phyloP scores from a whole-genome alignment of 108 stramenopile genomes.

The Cyclotella distinguenda region DNA sequence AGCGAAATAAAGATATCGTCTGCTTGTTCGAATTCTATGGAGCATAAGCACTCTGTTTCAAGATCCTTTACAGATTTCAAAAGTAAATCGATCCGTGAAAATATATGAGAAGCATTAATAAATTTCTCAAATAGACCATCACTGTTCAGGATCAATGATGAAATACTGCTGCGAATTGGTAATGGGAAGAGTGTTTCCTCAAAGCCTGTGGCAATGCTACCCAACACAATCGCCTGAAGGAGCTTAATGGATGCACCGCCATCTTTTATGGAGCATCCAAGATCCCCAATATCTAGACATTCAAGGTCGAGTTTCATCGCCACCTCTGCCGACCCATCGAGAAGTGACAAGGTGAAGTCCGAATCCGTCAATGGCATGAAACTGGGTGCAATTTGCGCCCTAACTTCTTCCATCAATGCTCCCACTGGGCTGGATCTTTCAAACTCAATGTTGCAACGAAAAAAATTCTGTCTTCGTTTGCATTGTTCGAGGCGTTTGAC shows the following conservation, averaged over 20 bases:
- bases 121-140: background rate
- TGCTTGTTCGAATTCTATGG: slow-evolving; percentile 9
- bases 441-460: slow-evolving; percentile 20
- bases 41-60: slow-evolving; percentile 21
- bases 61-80: slow-evolving; percentile 23
- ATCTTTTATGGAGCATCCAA: slow-evolving; percentile 44
- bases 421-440: slow-evolving; percentile 27
- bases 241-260: slow-evolving; percentile 24
- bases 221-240: slow-evolving; percentile 35
- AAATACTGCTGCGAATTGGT: slow-evolving; percentile 24
- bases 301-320: slow-evolving; percentile 24
- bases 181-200: slow-evolving; percentile 9
- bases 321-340: slow-evolving; percentile 37
- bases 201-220: background rate
- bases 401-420: slow-evolving; percentile 18
- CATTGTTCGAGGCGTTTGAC: slow-evolving; percentile 12
- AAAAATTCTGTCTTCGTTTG: slow-evolving; percentile 17
- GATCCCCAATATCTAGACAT: background rate
- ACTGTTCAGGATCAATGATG: slow-evolving; percentile 9
- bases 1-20: slow-evolving; percentile 13
- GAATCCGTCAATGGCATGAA: slow-evolving; percentile 9
- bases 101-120: slow-evolving; percentile 9
- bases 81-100: slow-evolving; percentile 35
- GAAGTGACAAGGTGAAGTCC: slow-evolving; percentile 29
- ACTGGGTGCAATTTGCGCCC: slow-evolving; percentile 2